Evolutionary conservation across 1,139 yeast species (phyloP), one percentile per base, ranked within the genome.

Genomic region (Suhomyces panamericanus): DNA sequence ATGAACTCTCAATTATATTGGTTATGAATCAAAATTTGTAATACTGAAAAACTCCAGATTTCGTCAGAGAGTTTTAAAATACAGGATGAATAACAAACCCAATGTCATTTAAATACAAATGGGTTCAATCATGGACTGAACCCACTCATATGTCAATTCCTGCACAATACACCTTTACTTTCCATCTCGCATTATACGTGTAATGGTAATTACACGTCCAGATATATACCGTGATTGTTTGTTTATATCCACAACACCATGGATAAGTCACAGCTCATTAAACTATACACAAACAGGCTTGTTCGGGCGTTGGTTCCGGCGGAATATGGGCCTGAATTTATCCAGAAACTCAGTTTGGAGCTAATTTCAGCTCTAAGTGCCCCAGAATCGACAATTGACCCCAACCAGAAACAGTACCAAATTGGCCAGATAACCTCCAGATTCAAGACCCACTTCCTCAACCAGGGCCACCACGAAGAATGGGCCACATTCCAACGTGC

Each of bases 301-400:
- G 76, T 72, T 37, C 63, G 61, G 44, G 59, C 75, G 11, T 53
- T 73, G 31, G 63, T 73, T 0, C 79, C 80, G 3, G 37, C 55
- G 0, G 76, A 69, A 35, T 62, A 70, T 41, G 76, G 77, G 0
- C 65, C 66, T 2, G 75, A 69, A 33, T 73, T 67, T 46, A 55
- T 59, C 2, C 68, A 69, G 39, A 64, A 70, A 32, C 56, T 73
- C n/a, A 56, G 66, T 24, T 56, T 50, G 41, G 76, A 71, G 29
- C 48, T 71, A 27, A 52, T 57, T 42, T 43, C 49, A 11, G 53
- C 52, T 20, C 37, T 62, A n/a, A 26, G 47, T 44, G 44, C 51
- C 47, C 51, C 41, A 37, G 30, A 49, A 28, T 38, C 37, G 16
- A 17, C 26, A 32, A 40, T 32, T 12, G 46, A 47, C 16, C 43